Evolutionary conservation across 768 basidiomycete genomes (phyloP), one percentile per base, ranked within the genome.

Genomic region (Rhizopogon vinicolor): DNA sequence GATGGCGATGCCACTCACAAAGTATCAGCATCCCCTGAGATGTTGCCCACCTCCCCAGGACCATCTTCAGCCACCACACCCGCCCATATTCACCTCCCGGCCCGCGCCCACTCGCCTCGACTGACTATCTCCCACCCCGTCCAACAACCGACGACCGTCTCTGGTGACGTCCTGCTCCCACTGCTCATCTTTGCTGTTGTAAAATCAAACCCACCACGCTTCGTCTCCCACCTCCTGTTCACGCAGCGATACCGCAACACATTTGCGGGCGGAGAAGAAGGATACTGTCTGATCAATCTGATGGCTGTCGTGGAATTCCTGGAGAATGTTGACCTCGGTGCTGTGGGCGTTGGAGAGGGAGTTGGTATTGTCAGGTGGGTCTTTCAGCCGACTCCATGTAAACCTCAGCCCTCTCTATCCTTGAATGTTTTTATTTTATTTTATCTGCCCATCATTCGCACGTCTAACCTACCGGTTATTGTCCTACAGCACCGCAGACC

Each of bases 221-320:
- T 98, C 0, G 80, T 80, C n/a, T 81, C 81, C 0, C 65, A 74
- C 75, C 54, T 84, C 71, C 62, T 73, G 66, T 55, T 72, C 68
- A 57, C 73, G 59, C 54, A 68, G 51, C 62, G 65, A 3, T 67
- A 68, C 54, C 63, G 72, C 18, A 70, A 72, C 40, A 41, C 57
- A 2, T 62, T 65, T 51, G 67, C 65, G 1, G 83, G 85, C 1
- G 94, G 94, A 2, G 93, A 98, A 65, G 91, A 92, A 63, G 86
- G 85, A 46, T 99, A 94, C 63, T 98, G 94, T 56, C 78, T 96
- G 41, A 90, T 98, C 68, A 98, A 97, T 70, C 76, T 97, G 40
- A 85, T 95, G 78, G 96, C 96, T 10, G 94, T 96, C 5, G 91
- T 91, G 1, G 95, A 98, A 66, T 99, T 98, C 68, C 76, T 98